These are phyloP conservation scores for Cordyceps sp. DNA, from an alignment of 2,329 filamentous ascomycete species.

Conservation along the genomic window DNA sequence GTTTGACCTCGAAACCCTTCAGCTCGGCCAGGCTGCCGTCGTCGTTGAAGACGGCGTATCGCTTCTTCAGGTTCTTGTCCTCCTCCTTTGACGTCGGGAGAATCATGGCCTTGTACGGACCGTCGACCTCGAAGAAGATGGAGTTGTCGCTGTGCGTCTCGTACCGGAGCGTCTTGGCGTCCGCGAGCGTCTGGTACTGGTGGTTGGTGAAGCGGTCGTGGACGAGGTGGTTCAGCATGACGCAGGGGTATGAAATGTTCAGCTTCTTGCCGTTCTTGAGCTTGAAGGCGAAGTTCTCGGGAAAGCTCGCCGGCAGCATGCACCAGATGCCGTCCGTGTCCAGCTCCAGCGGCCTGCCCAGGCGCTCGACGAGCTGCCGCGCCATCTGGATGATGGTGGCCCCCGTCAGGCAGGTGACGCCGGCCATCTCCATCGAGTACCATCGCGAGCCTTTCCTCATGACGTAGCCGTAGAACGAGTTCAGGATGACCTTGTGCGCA, in stretches of 20 bases:
- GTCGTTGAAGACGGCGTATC: conserved; percentile 97
- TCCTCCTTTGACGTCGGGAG: conserved; percentile 95
- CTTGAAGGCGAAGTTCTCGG: conserved; percentile 90
- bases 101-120: conserved; percentile 95
- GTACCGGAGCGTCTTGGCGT: conserved; percentile 69
- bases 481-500: conserved; percentile 96
- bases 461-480: conserved; percentile 98
- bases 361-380: conserved; percentile 77
- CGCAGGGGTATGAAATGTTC: conserved; percentile 91
- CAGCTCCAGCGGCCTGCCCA: conserved; percentile 81
- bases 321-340: conserved; percentile 99
- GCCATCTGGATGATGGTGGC: conserved; percentile 96
- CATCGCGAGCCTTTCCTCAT: conserved; percentile 98
- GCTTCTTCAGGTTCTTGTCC: conserved; percentile 98
- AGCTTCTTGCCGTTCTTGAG: conserved; percentile 93
- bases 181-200: conserved; percentile 82
- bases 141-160: conserved; percentile 97
- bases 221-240: conserved; percentile 97
- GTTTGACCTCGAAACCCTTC: conserved; percentile 96
- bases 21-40: conserved; percentile 89
- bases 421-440: conserved; percentile 99
- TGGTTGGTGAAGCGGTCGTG: conserved; percentile 92
- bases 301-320: conserved; percentile 90
- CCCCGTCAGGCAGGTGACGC: conserved; percentile 91
- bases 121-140: conserved; percentile 98